Evolutionary conservation across 768 basidiomycete species (phyloP), one percentile per base, ranked within the genome.

Genomic region (Mycena vulgaris): DNA sequence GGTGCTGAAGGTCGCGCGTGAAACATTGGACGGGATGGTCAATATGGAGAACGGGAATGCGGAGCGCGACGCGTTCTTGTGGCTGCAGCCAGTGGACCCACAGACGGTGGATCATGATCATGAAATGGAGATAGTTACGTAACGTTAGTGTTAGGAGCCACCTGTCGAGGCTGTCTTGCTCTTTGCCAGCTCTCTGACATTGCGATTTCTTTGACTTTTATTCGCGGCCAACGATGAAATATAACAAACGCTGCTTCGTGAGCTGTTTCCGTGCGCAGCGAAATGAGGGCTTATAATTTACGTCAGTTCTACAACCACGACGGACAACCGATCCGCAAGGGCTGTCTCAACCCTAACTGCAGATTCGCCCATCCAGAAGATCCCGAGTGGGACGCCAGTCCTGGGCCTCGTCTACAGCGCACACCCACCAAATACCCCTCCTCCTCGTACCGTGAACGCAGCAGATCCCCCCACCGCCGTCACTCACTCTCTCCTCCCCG

Each of bases 291-390:
- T 40, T 40, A 25, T 48, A 8, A 48, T 27, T 48, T 13, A 11
- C 25, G 13, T 0, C 33, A 78, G 77, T 61, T 63, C 42, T 79
- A 71, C 42, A 52, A 75, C 25, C 7, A 61, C 13, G 65, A 78
- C 35, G 80, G 80, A 1, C 23, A 23, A 1, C 72, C 70, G 1
- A 35, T 65, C 21, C 25, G 63, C 1, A 13, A 3, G 0, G 69
- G 76, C 9, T 80, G 75, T 37, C 62, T n/a, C 16, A 66, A 56
- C 6, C n/a, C 31, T 0, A 5, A 5, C 10, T 82, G 81, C 56
- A 42, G 19, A 0, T 82, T 77, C 40, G 72, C 75, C 9, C 81
- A 82, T 48, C 81, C 80, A 45, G 51, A 64, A 16, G 76, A 82
- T 33, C 70, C 73, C 11, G 49, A 56, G 33, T 82, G 80, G 80